Evolutionary conservation across 108 stramenopile genomes (phyloP), one percentile per base, ranked within the genome.

Genomic region (Cyclotella baltica): DNA sequence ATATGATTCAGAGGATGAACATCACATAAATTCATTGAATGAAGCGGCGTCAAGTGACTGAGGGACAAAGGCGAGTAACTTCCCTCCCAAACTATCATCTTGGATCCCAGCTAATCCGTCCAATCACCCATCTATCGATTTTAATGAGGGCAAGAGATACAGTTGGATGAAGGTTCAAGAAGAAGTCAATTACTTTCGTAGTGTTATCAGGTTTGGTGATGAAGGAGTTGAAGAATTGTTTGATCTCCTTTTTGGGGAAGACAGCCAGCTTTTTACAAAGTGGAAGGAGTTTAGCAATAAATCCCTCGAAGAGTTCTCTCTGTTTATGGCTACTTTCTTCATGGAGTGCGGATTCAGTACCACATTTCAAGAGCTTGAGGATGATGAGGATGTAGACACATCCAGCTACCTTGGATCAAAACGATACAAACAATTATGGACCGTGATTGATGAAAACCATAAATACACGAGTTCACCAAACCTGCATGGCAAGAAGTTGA

Each of bases 211-310:
- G 13, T 6, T 43, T 10, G 13, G 13, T 6, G 40, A 13, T 6
- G 40, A 13, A 43, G 40, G 10, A 10, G 13, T 13, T 43, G 10
- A 43, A 43, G 13, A 43, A 43, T 13, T 43, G 40, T 43, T 43
- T 13, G 13, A 43, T 43, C 10, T 10, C 13, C 10, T 43, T 6
- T 43, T 43, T 13, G 40, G 40, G 40, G 40, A 43, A 13, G 40
- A 43, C 10, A 43, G 40, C 40, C 6, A 43, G 40, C 13, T 43
- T 10, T 43, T 43, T 43, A 13, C 10, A 10, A 13, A 9, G 5
- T 55, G n/a, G 22, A 55, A 55, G 53, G 23, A 55, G 9, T 15
- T n/a, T 55, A 25, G 53, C 53, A 55, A 55, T 18, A 55, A 55
- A 25, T 55, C 53, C 8, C 19, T 55, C 9, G 19, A n/a, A 6